Conservation (phyloP, 106 monocot species). For the Platanthera zijinensis region DNA sequence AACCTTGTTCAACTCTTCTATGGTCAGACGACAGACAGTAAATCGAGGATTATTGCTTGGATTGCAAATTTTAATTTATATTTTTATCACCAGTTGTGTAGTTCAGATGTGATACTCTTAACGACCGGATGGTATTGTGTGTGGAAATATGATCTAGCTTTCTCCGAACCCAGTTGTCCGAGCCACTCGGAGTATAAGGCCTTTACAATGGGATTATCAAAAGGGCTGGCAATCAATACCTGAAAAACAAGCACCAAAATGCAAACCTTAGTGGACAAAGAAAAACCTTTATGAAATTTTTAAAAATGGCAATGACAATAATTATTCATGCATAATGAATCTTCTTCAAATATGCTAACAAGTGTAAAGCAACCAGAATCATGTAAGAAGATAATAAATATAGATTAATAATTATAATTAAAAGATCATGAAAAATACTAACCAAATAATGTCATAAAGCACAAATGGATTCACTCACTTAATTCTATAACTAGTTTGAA, state of each 20-base stretch:
- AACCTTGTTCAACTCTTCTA: background rate
- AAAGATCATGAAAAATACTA: no score
- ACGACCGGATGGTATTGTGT: slow-evolving; percentile 69
- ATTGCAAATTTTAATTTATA: background rate
- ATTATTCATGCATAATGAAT: no score
- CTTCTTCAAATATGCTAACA: background rate
- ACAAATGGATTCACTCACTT: no score
- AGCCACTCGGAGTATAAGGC: slow-evolving; percentile 71
- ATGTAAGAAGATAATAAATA: no score
- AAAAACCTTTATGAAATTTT: no score
- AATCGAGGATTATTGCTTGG: background rate
- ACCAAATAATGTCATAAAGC: no score
- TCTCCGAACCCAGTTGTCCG: slow-evolving; percentile 62
- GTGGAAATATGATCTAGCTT: slow-evolving; percentile 50
- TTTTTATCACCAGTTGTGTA: slow-evolving; percentile 60
- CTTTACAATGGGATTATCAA: slow-evolving; percentile 54
- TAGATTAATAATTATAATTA: no score
- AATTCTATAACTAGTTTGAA: no score
- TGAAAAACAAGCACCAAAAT: slow-evolving; percentile 6
- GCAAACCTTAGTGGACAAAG: no score
- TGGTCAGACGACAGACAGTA: background rate
- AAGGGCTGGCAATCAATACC: slow-evolving; percentile 51
- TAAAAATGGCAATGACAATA: no score
- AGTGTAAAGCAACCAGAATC: no score
- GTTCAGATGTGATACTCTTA: slow-evolving; percentile 51